Conservation (phyloP, 192 early-diverging fungal species). For the Dissophora globulifera region DNA sequence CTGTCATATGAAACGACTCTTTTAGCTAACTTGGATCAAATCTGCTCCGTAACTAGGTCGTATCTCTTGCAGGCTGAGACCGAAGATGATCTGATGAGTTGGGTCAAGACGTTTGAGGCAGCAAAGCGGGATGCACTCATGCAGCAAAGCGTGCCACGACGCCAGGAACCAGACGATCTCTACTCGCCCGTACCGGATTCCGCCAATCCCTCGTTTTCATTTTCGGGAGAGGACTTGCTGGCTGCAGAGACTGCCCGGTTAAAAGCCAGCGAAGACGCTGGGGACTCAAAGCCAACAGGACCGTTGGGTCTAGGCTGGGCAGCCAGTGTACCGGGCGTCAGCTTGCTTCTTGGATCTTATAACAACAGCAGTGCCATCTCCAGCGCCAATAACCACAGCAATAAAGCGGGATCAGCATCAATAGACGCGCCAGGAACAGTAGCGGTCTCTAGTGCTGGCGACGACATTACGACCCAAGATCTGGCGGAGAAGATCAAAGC, state of each 20-base stretch:
- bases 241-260: neutral
- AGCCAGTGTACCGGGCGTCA: slow-evolving; percentile 43
- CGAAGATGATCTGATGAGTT: slow-evolving; percentile 73
- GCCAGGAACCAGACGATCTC: slow-evolving; percentile 31
- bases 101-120: slow-evolving; percentile 70
- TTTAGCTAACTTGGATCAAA: too few species aligned
- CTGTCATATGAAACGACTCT: too few species aligned
- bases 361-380: neutral
- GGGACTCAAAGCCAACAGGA: slow-evolving; percentile 6
- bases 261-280: slow-evolving; percentile 3
- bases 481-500: neutral
- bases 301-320: slow-evolving; percentile 28
- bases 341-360: slow-evolving; percentile 30
- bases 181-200: slow-evolving; percentile 40
- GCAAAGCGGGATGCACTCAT: slow-evolving; percentile 60
- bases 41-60: slow-evolving; percentile 19
- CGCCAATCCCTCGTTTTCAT: slow-evolving; percentile 24
- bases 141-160: slow-evolving; percentile 23
- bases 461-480: neutral
- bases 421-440: too few species aligned
- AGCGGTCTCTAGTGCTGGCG: neutral
- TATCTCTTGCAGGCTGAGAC: slow-evolving; percentile 74
- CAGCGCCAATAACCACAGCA: neutral
- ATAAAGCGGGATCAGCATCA: neutral
- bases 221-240: slow-evolving; percentile 26